Base-by-base conservation (phyloP, 495 filamentous ascomycete species). In the Xylaria venustula region DNA sequence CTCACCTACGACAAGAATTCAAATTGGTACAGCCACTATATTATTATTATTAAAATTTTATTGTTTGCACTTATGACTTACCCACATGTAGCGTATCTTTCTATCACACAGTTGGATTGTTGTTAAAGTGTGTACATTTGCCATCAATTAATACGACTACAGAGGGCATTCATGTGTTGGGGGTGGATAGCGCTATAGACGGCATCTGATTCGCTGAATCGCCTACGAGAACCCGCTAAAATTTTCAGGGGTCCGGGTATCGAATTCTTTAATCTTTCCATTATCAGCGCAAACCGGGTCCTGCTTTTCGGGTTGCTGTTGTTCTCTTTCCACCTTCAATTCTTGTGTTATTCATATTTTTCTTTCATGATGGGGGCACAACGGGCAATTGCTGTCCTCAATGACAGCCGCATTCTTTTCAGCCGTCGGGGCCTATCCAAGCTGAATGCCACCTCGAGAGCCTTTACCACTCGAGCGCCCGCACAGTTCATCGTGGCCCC, bases 321-420 rank as follows among this genome's bases (percentile, higher is more conserved):
- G n/a, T n/a, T n/a, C n/a, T n/a, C n/a, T n/a, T 48, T n/a, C 6
- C 11, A 30, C 15, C 20, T 61, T 48, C 42, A 23, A 37, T 30
- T 54, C 6, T 61, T 46, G 49, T 54, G 22, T 37, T 69, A 34
- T 60, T 64, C 48, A 22, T 64, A 44, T 57, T 54, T 47, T 50
- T 26, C 60, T 52, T 66, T 26, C 54, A 76, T 59, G 34, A 80
- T 80, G 78, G 75, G 75, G 75, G 75, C 73, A 26, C 73, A 77
- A 65, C 66, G 77, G 69, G 71, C 72, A 30, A 73, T 67, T 62
- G 71, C 73, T 68, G 71, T 75, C 64, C 66, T 79, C 60, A 74
- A 72, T 53, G 73, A 71, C 69, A 67, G 73, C 55, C 67, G 75
- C 30, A 68, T 72, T 51, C 57, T 72, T 36, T 62, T 66, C 25